Evolutionary conservation across 257 asterid species (phyloP).

Genomic region (Fraxinus pennsylvanica): DNA sequence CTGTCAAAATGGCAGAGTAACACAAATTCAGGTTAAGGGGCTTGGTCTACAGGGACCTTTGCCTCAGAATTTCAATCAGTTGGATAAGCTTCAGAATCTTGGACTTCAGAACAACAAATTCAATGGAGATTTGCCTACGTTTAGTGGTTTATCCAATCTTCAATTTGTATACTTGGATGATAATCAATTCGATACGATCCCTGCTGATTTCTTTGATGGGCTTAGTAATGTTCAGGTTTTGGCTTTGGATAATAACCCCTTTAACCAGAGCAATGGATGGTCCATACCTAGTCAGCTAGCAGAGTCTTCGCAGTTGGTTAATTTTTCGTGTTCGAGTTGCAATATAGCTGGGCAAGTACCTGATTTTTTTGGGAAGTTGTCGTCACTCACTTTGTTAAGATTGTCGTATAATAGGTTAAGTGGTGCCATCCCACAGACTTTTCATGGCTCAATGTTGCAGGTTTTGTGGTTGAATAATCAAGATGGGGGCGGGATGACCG

Average conservation of each 20-base stretch:
- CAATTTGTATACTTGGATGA: conserved; percentile 61
- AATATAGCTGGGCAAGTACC: conserved; percentile 67
- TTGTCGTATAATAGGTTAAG: conserved; percentile 55
- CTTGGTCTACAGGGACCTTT: conserved; percentile 69
- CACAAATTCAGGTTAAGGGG: conserved; percentile 80
- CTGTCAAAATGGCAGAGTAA: conserved; percentile 67
- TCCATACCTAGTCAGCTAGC: conserved; percentile 53
- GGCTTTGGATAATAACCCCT: conserved; percentile 73
- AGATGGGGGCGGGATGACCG: conserved; percentile 55
- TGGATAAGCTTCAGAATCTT: conserved; percentile 52
- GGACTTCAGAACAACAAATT: conserved; percentile 74
- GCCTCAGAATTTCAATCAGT: conserved; percentile 66
- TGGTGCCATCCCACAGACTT: conserved; percentile 57
- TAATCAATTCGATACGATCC: conserved; percentile 66
- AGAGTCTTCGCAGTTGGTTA: conserved; percentile 54
- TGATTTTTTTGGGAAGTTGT: conserved; percentile 61
- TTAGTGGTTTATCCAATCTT: conserved; percentile 70
- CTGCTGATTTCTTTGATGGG: conserved; percentile 69
- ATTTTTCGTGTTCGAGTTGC: conserved; percentile 67
- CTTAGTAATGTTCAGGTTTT: conserved; percentile 50
- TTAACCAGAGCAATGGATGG: conserved; percentile 72
- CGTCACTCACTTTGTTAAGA: conserved; percentile 50
- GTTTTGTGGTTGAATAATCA: conserved; percentile 80
- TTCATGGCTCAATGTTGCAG: conserved; percentile 60
- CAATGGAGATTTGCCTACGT: conserved; percentile 59